Percentiles rank a stretch among this genome's conserved stretches.
Conservation (phyloP, 208 protist species). For the Acanthamoeba quina region DNA sequence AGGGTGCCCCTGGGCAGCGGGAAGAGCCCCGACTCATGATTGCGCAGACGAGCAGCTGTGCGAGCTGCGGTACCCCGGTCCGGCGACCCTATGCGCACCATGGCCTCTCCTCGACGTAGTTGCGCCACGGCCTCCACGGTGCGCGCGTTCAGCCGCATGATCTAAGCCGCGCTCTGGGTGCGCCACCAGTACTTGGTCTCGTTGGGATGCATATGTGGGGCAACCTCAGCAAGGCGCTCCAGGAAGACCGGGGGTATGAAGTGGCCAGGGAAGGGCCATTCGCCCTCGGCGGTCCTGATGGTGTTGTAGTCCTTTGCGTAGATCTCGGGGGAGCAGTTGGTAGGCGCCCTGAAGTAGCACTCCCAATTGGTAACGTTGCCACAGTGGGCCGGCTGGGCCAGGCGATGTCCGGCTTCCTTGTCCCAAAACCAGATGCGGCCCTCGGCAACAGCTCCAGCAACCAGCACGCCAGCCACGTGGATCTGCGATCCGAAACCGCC, state of each 20-base stretch:
- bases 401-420: neutral
- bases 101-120: no score
- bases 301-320: neutral
- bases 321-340: neutral
- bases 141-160: neutral
- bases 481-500: neutral
- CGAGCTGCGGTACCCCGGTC: no score
- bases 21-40: no score
- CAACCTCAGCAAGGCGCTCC: neutral
- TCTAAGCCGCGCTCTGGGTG: neutral
- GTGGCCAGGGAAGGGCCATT: neutral
- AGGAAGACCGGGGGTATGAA: neutral
- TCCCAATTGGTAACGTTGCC: neutral
- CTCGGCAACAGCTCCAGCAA: neutral
- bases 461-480: neutral
- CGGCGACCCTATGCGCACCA: no score
- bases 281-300: neutral
- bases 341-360: neutral
- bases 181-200: conserved; percentile 21
- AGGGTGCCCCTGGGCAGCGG: neutral
- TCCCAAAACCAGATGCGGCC: neutral
- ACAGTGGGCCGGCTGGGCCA: neutral
- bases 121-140: neutral
- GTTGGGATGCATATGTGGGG: neutral
- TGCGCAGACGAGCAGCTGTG: no score